A percentile compares a stretch with the other conserved stretches of the same genome.
Evolutionary conservation across 768 basidiomycete species (phyloP).

Genomic region (Cystofilobasidium ferigula): DNA sequence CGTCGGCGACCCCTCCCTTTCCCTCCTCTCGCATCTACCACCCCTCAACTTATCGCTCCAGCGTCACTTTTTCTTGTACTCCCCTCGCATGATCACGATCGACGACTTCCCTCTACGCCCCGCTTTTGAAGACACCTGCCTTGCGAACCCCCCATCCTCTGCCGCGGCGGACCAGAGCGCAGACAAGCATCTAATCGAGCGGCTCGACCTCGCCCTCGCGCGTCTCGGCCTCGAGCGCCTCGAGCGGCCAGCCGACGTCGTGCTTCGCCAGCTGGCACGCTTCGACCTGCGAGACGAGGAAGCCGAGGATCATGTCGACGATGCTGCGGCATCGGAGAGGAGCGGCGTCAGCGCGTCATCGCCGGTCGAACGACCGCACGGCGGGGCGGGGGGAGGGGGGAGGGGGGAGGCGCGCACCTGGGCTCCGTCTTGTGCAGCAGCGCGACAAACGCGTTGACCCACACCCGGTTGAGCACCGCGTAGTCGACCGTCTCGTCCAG

Average conservation of each 20-base stretch:
- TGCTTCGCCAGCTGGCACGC: slow-evolving; percentile 44
- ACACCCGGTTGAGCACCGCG: slow-evolving; percentile 76
- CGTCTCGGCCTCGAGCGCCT: slow-evolving; percentile 48
- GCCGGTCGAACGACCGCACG: neutral
- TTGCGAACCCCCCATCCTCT: no score
- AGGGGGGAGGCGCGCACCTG: neutral
- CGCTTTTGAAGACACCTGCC: no score
- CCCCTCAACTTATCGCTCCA: no score
- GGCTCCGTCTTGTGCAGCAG: neutral
- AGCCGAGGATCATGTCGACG: slow-evolving; percentile 13
- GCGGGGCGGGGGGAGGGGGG: no score
- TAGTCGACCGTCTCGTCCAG: slow-evolving; percentile 75
- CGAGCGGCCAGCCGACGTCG: slow-evolving; percentile 59
- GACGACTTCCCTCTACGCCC: no score
- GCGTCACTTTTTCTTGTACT: no score
- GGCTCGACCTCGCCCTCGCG: slow-evolving; percentile 14
- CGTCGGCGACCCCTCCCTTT: no score
- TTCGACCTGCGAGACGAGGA: neutral
- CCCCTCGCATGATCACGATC: no score
- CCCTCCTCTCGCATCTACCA: no score
- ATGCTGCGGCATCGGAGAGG: neutral
- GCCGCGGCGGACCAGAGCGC: no score
- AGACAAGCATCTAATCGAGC: neutral
- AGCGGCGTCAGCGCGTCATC: no score
- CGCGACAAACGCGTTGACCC: slow-evolving; percentile 71